These are phyloP conservation scores for Diddensiella santjacobensis DNA, from an alignment of 805 yeast species.

Conservation along the genomic window DNA sequence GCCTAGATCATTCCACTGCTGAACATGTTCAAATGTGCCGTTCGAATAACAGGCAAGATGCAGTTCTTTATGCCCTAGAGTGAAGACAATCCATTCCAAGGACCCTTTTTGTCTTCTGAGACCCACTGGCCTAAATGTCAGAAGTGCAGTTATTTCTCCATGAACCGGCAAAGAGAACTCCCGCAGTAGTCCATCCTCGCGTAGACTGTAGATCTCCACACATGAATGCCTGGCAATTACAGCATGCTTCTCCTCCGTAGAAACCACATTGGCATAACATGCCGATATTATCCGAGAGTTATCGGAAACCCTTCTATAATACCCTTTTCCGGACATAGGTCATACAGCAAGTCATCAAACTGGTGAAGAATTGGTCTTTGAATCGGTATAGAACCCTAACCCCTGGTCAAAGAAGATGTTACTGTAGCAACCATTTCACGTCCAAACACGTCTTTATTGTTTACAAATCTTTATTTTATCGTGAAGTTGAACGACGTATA, in stretches of 20 bases:
- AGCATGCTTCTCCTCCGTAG: conserved; percentile 8
- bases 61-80: background rate
- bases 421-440: too few relatives aligned
- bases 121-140: conserved; percentile 6
- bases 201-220: conserved; percentile 8
- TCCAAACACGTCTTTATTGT: too few relatives aligned
- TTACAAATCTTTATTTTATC: too few relatives aligned
- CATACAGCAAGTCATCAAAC: background rate
- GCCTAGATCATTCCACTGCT: background rate
- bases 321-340: background rate
- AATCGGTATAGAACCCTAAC: too few relatives aligned
- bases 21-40: conserved; percentile 1
- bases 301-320: background rate
- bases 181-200: conserved; percentile 8
- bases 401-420: too few relatives aligned
- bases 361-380: too few relatives aligned
- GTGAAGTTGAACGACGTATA: too few relatives aligned
- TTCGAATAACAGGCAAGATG: background rate
- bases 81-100: conserved; percentile 1
- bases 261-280: conserved; percentile 6
- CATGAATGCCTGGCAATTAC: conserved; percentile 10
- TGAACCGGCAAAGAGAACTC: conserved; percentile 10
- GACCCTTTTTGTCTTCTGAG: background rate
- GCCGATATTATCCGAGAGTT: background rate
- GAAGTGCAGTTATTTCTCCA: conserved; percentile 7